phyloP scores from a whole-genome alignment of 495 filamentous ascomycete genomes.

The Lineolata rhizophorae region DNA sequence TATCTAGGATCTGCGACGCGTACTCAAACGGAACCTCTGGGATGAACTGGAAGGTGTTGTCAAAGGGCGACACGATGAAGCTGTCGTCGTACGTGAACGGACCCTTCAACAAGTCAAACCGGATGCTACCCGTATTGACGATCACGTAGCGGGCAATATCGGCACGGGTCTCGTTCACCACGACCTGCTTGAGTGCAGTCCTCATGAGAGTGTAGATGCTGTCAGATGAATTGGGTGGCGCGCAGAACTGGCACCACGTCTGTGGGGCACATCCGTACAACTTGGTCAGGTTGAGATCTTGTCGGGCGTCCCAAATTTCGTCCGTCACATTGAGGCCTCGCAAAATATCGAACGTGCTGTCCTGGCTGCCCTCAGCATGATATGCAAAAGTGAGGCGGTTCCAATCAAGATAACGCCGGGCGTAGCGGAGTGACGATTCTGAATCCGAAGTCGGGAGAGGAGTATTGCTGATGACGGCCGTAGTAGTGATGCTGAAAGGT shows the following conservation, averaged over 20 bases:
- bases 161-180: constrained; percentile 14
- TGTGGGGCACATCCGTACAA: constrained; percentile 21
- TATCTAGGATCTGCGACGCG: constrained; percentile 16
- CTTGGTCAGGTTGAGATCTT: constrained; percentile 15
- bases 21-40: constrained; percentile 17
- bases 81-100: constrained; percentile 20
- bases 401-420: constrained; percentile 16
- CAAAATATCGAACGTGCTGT: constrained; percentile 13
- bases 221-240: constrained; percentile 13
- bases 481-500: constrained; percentile 6
- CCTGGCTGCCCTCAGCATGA: constrained; percentile 17
- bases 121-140: constrained; percentile 18
- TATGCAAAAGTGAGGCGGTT: constrained; percentile 21
- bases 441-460: constrained; percentile 7
- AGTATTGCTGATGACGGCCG: constrained; percentile 6
- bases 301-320: constrained; percentile 12
- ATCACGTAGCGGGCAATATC: constrained; percentile 17
- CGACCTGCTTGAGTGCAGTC: constrained; percentile 13
- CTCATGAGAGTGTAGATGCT: constrained; percentile 18
- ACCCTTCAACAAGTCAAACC: constrained; percentile 21
- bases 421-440: too few species aligned
- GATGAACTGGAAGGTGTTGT: constrained; percentile 17
- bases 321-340: constrained; percentile 8
- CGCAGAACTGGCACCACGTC: constrained; percentile 20
- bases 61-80: constrained; percentile 21